Base-by-base conservation (phyloP, 306 rosid genomes). In the Chamaecrista fasciculata region DNA sequence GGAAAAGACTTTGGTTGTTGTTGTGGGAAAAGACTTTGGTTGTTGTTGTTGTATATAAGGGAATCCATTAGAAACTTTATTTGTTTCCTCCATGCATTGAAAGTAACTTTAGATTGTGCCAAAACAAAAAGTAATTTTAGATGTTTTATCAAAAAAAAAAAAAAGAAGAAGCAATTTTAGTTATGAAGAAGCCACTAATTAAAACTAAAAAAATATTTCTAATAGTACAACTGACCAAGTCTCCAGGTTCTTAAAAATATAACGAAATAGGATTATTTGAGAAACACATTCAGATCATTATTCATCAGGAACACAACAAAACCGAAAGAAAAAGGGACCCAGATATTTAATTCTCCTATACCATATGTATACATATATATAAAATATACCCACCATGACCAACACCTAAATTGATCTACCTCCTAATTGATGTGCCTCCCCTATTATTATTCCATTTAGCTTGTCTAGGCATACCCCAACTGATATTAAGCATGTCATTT, bases 321-420 rank as follows among this genome's bases (percentile, higher is more conserved):
- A 2, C 44, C 44, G 2, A 9, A 36, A 16, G 6, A 0, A 34
- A 4, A 18, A 51, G 19, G 4, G n/a, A 59, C 25, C 65, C 26
- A 18, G 71, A 76, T 71, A 77, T 73, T 70, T 47, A 79, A 72
- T 48, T 31, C 60, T 63, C 75, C 82, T 83, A 76, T 70, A 82
- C 67, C 65, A 65, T 85, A 71, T 3, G n/a, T 59, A 2, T 59
- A 6, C 15, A 9, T 58, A 9, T 15, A 18, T 28, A 28, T 4
- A 28, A 4, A 3, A 34, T 8, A 28, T 58, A 33, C 5, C 16
- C 55, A 59, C 34, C 33, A 81, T 80, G 84, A 50, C 72, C 63
- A 70, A 81, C 83, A 79, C 49, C 71, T 78, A 78, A 78, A 60
- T 3, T 34, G 63, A 39, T 61, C 81, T 76, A 29, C 48, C 83